Base-by-base conservation (phyloP, 1,284 basidiomycete species). In the Malassezia arunalokei region DNA sequence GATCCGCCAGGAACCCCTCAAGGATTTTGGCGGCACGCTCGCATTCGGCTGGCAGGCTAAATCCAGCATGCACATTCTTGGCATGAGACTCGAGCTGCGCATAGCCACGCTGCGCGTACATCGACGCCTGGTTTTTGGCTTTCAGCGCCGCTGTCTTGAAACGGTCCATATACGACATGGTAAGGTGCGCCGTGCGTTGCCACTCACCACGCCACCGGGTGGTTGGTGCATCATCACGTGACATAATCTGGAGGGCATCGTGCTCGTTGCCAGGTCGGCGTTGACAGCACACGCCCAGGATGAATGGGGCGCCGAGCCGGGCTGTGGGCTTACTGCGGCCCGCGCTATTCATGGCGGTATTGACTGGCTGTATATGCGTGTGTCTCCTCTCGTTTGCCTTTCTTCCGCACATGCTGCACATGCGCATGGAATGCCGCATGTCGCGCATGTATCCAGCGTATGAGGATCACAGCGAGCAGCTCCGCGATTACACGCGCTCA, bases 401-500 rank as follows among this genome's bases (percentile, higher is more conserved):
- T 3, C 55, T 69, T 2, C 58, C 65, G 14, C 33, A 47, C 11
- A 54, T 54, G 35, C 62, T 71, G 4, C 48, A 43, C 8, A 46
- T 65, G 27, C 45, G 50, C n/a, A 62, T 64, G 35, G 57, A 63
- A 79, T 99, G 92, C 75, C 83, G 87, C 49, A 98, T 98, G 92
- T 89, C 88, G 55, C 90, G 83, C 78, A 98, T 98, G 94, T 86
- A 81, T 5, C 92, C 91, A 0, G 84, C 84, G 5, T 98, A 96
- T 74, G 53, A 74, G 27, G 75, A 86, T 37, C 78, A 83, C 32
- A 59, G 60, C 15, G 56, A 51, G 40, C 51, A 58, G 32, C 56
- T 66, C 27, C 62, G 66, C 5, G 46, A 67, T 76, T 86, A 75
- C 51, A 76, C 80, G 12, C 81, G 85, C 82, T 83, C 81, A 29